Evolutionary conservation across 495 filamentous ascomycete species (phyloP).

Genomic region (Talaromyces thailandensis): DNA sequence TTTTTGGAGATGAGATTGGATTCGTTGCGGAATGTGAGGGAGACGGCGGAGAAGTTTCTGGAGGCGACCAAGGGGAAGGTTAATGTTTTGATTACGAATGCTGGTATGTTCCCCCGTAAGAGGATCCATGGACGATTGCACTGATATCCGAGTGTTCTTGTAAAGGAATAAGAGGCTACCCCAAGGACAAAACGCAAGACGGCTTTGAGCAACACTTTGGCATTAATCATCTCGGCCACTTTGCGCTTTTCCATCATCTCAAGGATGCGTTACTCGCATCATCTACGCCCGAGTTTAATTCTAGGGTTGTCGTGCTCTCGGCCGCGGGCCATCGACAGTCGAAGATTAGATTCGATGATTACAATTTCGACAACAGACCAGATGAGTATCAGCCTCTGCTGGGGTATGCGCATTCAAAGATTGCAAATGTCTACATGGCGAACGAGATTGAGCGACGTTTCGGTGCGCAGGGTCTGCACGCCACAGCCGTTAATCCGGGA

Average conservation of each 20-base stretch:
- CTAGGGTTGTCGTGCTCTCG: slow-evolving; percentile 34
- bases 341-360: slow-evolving; percentile 13
- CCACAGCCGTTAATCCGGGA: slow-evolving; percentile 32
- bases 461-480: slow-evolving; percentile 28
- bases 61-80: neutral
- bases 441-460: slow-evolving; percentile 39
- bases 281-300: slow-evolving; percentile 28
- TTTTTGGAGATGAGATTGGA: slow-evolving; percentile 3
- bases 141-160: neutral
- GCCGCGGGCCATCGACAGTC: slow-evolving; percentile 24
- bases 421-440: slow-evolving; percentile 31
- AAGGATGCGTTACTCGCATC: slow-evolving; percentile 29
- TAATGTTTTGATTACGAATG: slow-evolving; percentile 7
- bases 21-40: neutral
- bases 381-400: slow-evolving; percentile 22
- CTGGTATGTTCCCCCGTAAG: neutral
- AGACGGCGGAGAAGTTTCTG: neutral
- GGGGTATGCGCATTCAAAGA: slow-evolving; percentile 31
- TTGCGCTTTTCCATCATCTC: slow-evolving; percentile 40
- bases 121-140: neutral
- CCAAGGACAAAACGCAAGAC: slow-evolving; percentile 21
- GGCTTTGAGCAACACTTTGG: slow-evolving; percentile 40
- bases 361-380: slow-evolving; percentile 18
- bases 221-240: slow-evolving; percentile 40
- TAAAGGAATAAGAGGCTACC: slow-evolving; percentile 4